These are phyloP conservation scores for Dioszegia crocea DNA, from an alignment of 768 basidiomycete species.

Conservation along the genomic window DNA sequence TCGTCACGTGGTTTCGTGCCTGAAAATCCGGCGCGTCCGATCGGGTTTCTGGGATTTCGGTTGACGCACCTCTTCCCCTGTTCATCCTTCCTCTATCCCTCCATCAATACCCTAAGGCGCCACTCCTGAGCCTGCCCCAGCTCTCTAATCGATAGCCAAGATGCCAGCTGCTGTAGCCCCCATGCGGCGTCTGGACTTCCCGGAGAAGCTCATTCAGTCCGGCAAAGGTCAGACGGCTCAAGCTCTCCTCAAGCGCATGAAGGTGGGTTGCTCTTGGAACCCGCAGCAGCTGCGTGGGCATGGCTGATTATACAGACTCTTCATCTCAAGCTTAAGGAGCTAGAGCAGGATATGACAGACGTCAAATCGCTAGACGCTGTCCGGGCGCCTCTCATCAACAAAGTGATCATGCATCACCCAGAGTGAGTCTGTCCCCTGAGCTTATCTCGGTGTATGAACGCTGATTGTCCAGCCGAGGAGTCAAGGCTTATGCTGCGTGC, in stretches of 20 bases:
- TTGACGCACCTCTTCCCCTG: background rate
- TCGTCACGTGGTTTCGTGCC: background rate
- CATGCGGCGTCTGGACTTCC: conserved; percentile 56
- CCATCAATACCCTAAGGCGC: background rate
- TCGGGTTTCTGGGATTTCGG: background rate
- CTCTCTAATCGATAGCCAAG: background rate
- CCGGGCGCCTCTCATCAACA: conserved; percentile 73
- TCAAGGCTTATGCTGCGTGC: conserved; percentile 90
- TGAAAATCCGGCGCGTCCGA: background rate
- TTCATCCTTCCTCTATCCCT: background rate
- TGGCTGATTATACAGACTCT: conserved; percentile 42
- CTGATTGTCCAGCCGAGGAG: conserved; percentile 58
- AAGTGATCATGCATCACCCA: conserved; percentile 81
- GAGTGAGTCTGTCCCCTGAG: conserved; percentile 52
- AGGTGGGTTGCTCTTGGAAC: conserved; percentile 54
- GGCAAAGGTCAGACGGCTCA: conserved; percentile 65
- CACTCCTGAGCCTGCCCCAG: background rate
- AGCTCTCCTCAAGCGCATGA: conserved; percentile 77
- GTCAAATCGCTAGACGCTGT: conserved; percentile 63
- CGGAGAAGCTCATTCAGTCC: conserved; percentile 74
- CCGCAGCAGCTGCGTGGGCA: too few relatives aligned
- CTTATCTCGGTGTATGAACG: background rate
- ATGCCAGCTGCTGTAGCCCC: conserved; percentile 7
- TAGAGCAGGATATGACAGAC: conserved; percentile 87
- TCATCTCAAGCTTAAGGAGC: conserved; percentile 59